Base-by-base conservation (phyloP, 148 eudicot genomes). In the Vaccinium corymbosum region DNA sequence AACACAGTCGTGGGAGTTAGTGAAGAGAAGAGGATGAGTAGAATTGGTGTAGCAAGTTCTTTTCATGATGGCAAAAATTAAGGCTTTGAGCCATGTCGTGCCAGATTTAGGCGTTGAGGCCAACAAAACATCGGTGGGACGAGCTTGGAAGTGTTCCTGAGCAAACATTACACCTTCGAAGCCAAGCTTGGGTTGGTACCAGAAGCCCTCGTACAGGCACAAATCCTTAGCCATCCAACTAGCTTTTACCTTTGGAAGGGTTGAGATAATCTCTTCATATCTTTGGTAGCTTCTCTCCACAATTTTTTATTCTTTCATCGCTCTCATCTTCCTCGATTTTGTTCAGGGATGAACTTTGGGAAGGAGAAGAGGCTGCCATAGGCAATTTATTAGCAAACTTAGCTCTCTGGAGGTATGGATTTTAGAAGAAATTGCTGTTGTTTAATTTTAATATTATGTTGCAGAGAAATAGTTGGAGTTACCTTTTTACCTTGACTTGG, bases 21-120 rank as follows among this genome's bases (percentile, higher is more conserved):
- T 61, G 25, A 12, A 20, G 8, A 61, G 68, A 61, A 61, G 68
- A 61, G 68, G 68, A 61, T n/a, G 68, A n/a, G 68, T 61, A 20
- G 38, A 64, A 29, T 8, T 38, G 50, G 8, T 17, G 20, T 48
- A 55, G 13, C 20, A 17, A 6, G 59, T 27, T 38, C 78, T 76
- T 29, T 70, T 84, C 51, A 79, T 53, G 46, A 53, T 51, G 50
- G 86, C 57, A 80, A 79, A 79, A 11, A 79, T 7, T 9, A 84
- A 53, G 14, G 86, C 82, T 66, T 80, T 80, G 46, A 84, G 68
- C 86, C 86, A 80, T 35, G 83, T 70, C 0, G 83, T 71, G 32
- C 86, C 86, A 4, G 71, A 68, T 78, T 84, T 84, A 3, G 57
- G 51, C 1, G 11, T 6, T 3, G 76, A 27, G 22, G 53, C 78